Base-by-base conservation (phyloP, 352 stramenopile species). In the Saprolegnia parasitica region DNA sequence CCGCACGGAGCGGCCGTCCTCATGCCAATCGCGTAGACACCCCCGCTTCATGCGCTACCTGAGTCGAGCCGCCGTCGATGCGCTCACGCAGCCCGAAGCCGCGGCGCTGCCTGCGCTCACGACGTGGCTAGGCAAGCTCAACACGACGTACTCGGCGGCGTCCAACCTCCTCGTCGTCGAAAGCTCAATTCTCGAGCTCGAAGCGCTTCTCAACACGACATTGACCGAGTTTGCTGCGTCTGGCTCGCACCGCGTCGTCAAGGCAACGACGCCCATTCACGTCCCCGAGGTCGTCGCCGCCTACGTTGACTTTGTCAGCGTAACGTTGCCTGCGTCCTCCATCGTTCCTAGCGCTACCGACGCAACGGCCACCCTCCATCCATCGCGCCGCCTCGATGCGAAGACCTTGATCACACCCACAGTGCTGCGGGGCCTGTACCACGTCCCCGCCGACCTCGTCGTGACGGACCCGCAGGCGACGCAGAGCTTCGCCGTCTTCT, bases 401-500 rank as follows among this genome's bases (percentile, higher is more conserved):
- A 45, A 21, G 67, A 67, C 23, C 15, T 5, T 42, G 18, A 56
- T 67, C 24, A 88, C 72, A 0, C 71, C 91, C 0, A 76, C 72
- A 9, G 55, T 73, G 15, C 77, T 95, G 73, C 83, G 83, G 10
- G 56, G 73, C 3, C 76, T 76, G 4, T 95, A 95, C 65, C 73
- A 73, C 24, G 91, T 95, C 35, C 82, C 60, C 5, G 16, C 13
- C 24, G 72, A 88, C 18, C 77, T 93, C 6, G 76, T 89, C 11
- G 83, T 85, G 23, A 89, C 77, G 15, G 90, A 93, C 35, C 47
- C 72, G 1, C 74, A 39, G 50, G 89, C 82, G 50, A 74, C 76
- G 21, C 86, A 95, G 68, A 76, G 73, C 16, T 65, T 91, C 10
- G 80, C 84, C 39, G 90, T 83, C 9, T 95, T 95, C 60, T 95